Conservation (phyloP, 768 basidiomycete genomes). For the Paxillus ammoniavirescens region DNA sequence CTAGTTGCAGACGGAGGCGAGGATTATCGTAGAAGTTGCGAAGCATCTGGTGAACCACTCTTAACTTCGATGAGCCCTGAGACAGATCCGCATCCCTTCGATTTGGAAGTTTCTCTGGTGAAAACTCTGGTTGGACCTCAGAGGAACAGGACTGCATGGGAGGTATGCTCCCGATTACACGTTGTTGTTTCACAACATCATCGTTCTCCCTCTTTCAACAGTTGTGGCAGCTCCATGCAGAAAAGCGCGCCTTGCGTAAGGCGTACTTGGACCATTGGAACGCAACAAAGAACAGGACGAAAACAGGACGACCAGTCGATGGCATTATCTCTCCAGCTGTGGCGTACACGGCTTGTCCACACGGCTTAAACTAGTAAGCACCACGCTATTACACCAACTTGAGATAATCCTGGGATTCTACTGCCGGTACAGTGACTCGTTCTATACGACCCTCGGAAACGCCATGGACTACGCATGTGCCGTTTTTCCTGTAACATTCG, state of each 20-base stretch:
- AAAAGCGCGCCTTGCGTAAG: conserved; percentile 40
- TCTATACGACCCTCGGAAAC: conserved; percentile 49
- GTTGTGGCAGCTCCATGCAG: conserved; percentile 48
- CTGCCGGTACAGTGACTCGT: conserved; percentile 31
- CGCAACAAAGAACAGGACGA: conserved; percentile 39
- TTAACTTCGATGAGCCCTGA: conserved; percentile 37
- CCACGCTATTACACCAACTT: too few relatives aligned
- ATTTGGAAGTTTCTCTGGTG: conserved; percentile 42
- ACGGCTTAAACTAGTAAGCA: conserved; percentile 41
- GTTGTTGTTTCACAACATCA: neutral
- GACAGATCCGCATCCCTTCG: conserved; percentile 35
- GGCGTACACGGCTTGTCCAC: conserved; percentile 43
- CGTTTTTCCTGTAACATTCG: conserved; percentile 48
- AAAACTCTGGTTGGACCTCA: conserved; percentile 45
- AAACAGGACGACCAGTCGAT: conserved; percentile 51
- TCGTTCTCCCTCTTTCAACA: conserved; percentile 5
- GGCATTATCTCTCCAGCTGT: conserved; percentile 48
- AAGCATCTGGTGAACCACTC: conserved; percentile 43
- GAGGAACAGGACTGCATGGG: conserved; percentile 39
- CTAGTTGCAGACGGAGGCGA: conserved; percentile 40
- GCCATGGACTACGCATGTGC: conserved; percentile 43
- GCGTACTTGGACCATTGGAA: conserved; percentile 51
- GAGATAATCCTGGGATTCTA: conserved; percentile 13
- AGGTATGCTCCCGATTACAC: conserved; percentile 29
- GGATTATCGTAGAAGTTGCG: conserved; percentile 36